Evolutionary conservation across 768 basidiomycete species (phyloP).

Genomic region (Russula dissimulans): DNA sequence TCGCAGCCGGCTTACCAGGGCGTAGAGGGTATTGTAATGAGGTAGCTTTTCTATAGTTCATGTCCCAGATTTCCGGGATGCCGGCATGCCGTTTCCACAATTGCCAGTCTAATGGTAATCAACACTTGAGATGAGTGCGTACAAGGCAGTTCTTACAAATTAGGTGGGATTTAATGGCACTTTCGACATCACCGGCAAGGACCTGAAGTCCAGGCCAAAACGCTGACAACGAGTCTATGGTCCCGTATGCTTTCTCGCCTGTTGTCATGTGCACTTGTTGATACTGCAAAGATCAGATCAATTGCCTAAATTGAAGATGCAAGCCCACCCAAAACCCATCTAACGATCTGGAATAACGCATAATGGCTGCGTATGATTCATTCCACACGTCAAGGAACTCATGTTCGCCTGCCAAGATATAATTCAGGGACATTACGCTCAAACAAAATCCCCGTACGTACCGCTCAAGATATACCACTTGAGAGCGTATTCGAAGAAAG

Average conservation of each 20-base stretch:
- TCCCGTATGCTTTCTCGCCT: slow-evolving; percentile 59
- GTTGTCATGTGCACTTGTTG: slow-evolving; percentile 64
- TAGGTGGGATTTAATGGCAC: slow-evolving; percentile 87
- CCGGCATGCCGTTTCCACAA: slow-evolving; percentile 83
- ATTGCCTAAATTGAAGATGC: neutral
- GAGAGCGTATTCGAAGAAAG: slow-evolving; percentile 89
- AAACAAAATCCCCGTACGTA: slow-evolving; percentile 26
- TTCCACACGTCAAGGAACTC: slow-evolving; percentile 34
- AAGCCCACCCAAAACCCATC: slow-evolving; percentile 81
- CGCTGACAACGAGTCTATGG: slow-evolving; percentile 92
- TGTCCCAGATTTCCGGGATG: slow-evolving; percentile 89
- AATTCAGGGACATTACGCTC: neutral
- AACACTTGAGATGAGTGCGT: neutral
- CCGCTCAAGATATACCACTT: slow-evolving; percentile 89
- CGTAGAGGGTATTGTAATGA: slow-evolving; percentile 73
- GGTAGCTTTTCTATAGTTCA: slow-evolving; percentile 59
- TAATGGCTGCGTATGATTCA: slow-evolving; percentile 34
- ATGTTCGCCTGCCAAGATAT: slow-evolving; percentile 25
- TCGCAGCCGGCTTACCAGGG: slow-evolving; percentile 36
- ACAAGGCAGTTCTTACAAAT: slow-evolving; percentile 46
- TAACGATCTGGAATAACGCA: slow-evolving; percentile 70
- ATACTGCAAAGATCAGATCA: slow-evolving; percentile 43
- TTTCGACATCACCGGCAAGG: slow-evolving; percentile 74
- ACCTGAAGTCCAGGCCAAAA: slow-evolving; percentile 98
- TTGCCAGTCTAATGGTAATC: slow-evolving; percentile 64